These are phyloP conservation scores for Fistulina hepatica DNA, from an alignment of 1,284 basidiomycete genomes.

Conservation along the genomic window DNA sequence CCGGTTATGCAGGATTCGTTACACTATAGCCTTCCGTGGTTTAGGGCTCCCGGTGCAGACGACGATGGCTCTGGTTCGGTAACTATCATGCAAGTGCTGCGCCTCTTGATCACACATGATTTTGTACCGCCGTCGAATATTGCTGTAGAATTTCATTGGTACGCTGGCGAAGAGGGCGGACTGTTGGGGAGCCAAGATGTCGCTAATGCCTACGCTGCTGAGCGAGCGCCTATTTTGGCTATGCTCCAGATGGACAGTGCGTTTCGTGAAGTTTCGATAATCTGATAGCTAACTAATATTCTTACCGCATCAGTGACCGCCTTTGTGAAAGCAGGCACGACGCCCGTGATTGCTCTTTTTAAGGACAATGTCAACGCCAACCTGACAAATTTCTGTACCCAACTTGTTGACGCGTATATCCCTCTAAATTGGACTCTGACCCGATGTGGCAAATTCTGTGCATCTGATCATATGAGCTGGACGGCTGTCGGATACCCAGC, in stretches of 20 bases:
- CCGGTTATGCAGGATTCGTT: neutral
- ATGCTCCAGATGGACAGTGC: slow-evolving; percentile 1
- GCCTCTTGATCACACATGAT: neutral
- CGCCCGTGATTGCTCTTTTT: neutral
- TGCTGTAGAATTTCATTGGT: neutral
- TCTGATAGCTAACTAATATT: neutral
- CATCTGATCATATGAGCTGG: slow-evolving; percentile 1
- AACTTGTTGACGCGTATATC: neutral
- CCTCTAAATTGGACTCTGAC: neutral
- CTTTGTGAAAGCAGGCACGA: neutral
- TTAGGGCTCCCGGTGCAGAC: neutral
- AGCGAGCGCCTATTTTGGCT: neutral
- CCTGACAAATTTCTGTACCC: neutral
- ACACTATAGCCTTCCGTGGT: neutral
- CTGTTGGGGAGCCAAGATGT: neutral
- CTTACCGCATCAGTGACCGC: neutral
- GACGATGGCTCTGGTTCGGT: neutral
- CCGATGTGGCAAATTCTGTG: neutral
- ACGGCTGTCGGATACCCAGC: neutral
- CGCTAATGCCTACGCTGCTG: neutral
- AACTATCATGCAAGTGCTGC: neutral
- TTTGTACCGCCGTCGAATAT: neutral
- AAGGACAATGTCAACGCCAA: neutral
- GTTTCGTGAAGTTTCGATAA: neutral
- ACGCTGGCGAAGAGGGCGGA: neutral